These are phyloP conservation scores for Talaromyces atroroseus DNA, from an alignment of 2,329 filamentous ascomycete genomes.

Conservation along the genomic window DNA sequence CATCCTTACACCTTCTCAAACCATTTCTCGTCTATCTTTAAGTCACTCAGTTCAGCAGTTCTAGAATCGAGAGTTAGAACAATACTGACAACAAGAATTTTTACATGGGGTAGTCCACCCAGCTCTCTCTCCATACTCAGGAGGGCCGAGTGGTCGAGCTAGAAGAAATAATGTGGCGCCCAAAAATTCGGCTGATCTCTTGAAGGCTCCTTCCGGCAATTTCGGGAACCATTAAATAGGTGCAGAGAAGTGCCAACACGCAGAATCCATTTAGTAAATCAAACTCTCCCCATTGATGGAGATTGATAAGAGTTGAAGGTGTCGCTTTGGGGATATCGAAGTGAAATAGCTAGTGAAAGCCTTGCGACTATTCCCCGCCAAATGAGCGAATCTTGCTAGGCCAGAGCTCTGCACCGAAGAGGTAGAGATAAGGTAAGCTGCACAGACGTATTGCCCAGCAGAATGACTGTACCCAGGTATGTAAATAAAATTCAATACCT, in stretches of 20 bases:
- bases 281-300: conserved; percentile 41
- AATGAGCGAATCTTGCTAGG: conserved; percentile 43
- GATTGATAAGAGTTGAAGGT: conserved; percentile 30
- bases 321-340: conserved; percentile 32
- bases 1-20: too few species aligned
- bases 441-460: conserved; percentile 38
- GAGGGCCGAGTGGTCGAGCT: too few species aligned
- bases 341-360: conserved; percentile 42
- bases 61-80: too few species aligned
- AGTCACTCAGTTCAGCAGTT: too few species aligned
- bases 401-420: conserved; percentile 43
- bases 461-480: conserved; percentile 44
- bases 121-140: too few species aligned
- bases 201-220: not conserved
- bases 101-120: too few species aligned
- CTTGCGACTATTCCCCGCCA: conserved; percentile 34
- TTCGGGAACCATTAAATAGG: conserved; percentile 38
- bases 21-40: too few species aligned
- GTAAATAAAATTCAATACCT: conserved; percentile 18
- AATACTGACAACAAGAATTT: too few species aligned
- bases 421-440: conserved; percentile 41
- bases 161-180: too few species aligned
- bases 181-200: too few species aligned
- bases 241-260: conserved; percentile 32
- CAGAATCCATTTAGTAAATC: conserved; percentile 41